phyloP scores from a whole-genome alignment of 2,329 filamentous ascomycete genomes.

The Arthrobotrys megalospora region DNA sequence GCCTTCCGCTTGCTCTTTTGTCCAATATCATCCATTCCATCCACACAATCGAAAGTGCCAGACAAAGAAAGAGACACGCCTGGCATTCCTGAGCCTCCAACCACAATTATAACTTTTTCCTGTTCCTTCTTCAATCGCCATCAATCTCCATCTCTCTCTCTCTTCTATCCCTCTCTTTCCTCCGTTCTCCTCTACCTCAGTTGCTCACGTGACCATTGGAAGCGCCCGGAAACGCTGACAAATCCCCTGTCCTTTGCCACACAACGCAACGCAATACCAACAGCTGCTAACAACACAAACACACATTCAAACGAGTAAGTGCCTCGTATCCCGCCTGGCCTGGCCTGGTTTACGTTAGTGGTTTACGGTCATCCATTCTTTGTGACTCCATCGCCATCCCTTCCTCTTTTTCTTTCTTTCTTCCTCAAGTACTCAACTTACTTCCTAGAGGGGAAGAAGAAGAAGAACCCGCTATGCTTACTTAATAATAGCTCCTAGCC shows the following conservation, averaged over 20 bases:
- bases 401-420: neutral
- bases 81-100: conserved; percentile 44
- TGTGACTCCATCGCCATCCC: conserved; percentile 10
- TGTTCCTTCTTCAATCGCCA: neutral
- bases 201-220: conserved; percentile 41
- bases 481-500: conserved; percentile 8
- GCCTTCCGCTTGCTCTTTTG: conserved; percentile 56
- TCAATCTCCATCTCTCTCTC: neutral
- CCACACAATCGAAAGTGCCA: conserved; percentile 55
- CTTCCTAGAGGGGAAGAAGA: neutral
- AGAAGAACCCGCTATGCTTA: neutral
- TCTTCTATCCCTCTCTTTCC: neutral
- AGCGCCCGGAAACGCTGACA: conserved; percentile 59
- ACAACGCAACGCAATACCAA: conserved; percentile 51
- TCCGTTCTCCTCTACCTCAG: neutral
- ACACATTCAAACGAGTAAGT: conserved; percentile 9
- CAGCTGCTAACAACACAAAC: conserved; percentile 27
- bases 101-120: conserved; percentile 19
- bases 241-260: conserved; percentile 58
- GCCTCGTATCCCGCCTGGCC: conserved; percentile 10
- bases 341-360: conserved; percentile 9
- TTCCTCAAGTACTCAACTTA: neutral
- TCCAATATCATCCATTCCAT: conserved; percentile 42
- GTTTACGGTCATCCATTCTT: conserved; percentile 33
- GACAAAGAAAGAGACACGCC: conserved; percentile 41